These are phyloP conservation scores for Kokia cookei DNA, from an alignment of 441 rosid species.

Conservation along the genomic window DNA sequence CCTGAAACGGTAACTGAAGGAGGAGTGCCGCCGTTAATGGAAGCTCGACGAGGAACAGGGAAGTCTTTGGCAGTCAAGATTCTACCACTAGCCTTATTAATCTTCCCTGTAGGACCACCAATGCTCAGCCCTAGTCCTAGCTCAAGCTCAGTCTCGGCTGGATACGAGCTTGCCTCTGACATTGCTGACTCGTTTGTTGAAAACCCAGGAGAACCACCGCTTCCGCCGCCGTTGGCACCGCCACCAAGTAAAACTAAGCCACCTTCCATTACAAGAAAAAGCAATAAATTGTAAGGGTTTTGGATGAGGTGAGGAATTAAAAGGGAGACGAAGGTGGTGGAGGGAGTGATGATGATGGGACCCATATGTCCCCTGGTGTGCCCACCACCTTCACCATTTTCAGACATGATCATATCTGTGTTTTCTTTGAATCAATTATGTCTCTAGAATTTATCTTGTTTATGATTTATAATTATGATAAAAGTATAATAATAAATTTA, in stretches of 20 bases:
- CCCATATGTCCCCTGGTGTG: slow-evolving; percentile 76
- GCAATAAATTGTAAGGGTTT: slow-evolving; percentile 10
- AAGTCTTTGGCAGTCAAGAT: slow-evolving; percentile 80
- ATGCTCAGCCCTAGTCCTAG: slow-evolving; percentile 67
- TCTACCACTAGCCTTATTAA: slow-evolving; percentile 48
- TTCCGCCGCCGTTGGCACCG: slow-evolving; percentile 9
- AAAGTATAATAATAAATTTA: no score
- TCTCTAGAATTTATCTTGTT: slow-evolving; percentile 16
- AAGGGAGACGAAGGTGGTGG: slow-evolving; percentile 34
- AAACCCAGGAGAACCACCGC: slow-evolving; percentile 24
- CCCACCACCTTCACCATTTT: slow-evolving; percentile 42
- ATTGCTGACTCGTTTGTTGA: slow-evolving; percentile 30
- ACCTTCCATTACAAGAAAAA: slow-evolving; percentile 35
- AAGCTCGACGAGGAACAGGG: slow-evolving; percentile 34
- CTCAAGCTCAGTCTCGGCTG: slow-evolving; percentile 57
- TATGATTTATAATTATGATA: no score
- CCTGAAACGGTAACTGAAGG: slow-evolving; percentile 32
- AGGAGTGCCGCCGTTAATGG: slow-evolving; percentile 2
- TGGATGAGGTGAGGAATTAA: slow-evolving; percentile 12
- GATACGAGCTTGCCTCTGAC: slow-evolving; percentile 28
- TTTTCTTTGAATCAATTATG: no score
- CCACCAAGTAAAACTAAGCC: slow-evolving; percentile 31
- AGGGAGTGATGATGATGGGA: slow-evolving; percentile 61
- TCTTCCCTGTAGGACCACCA: slow-evolving; percentile 30
- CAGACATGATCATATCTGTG: slow-evolving; percentile 40